Evolutionary conservation across 345 rosid genomes (phyloP).

Genomic region (Dovyalis caffra): DNA sequence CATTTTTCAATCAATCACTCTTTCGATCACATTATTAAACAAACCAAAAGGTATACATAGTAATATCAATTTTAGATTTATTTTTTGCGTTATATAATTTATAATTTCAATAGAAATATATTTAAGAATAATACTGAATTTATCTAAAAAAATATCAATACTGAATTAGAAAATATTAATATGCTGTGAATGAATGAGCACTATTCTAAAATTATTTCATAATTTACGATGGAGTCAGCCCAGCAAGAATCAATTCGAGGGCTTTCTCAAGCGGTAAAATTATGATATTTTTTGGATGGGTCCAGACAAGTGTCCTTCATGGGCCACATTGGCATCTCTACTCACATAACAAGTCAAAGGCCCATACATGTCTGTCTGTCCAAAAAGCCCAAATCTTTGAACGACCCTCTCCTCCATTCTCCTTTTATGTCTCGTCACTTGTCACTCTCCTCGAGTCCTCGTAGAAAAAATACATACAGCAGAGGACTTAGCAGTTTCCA

Average conservation of each 20-base stretch:
- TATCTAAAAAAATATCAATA: no score
- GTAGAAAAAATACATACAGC: background rate
- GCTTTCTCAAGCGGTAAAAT: background rate
- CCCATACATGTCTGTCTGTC: background rate
- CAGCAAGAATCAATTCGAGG: no score
- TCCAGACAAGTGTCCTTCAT: background rate
- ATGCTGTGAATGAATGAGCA: no score
- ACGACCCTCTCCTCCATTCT: background rate
- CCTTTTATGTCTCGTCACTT: background rate
- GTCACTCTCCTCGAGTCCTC: background rate
- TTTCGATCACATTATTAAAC: no score
- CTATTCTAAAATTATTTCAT: no score
- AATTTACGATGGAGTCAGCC: no score
- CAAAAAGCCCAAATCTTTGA: background rate
- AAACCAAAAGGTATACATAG: background rate
- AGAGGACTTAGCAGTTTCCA: background rate
- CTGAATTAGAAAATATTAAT: no score
- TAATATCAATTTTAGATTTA: background rate
- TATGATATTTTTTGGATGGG: background rate
- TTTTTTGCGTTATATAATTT: background rate
- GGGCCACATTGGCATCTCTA: background rate
- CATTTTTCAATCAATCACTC: no score
- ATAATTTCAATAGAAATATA: background rate
- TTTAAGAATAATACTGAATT: background rate
- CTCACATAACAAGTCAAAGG: background rate